phyloP scores from a whole-genome alignment of 2,329 filamentous ascomycete species.

The Neocucurbitaria cava region DNA sequence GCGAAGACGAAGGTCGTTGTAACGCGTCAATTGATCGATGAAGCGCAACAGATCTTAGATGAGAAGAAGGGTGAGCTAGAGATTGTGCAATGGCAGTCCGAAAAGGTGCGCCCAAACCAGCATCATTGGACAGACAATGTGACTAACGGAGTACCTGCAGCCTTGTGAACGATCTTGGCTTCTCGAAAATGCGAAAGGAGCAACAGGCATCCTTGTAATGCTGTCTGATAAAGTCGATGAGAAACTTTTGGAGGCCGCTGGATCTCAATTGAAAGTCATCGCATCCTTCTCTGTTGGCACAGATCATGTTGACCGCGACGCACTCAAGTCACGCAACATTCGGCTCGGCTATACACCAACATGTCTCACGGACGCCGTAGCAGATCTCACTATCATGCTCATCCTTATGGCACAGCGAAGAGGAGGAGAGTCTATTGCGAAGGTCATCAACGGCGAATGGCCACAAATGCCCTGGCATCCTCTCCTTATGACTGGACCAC shows the following conservation, averaged over 20 bases:
- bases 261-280: slow-evolving; percentile 31
- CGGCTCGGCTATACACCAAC: slow-evolving; percentile 41
- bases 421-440: slow-evolving; percentile 35
- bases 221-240: slow-evolving; percentile 35
- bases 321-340: slow-evolving; percentile 34
- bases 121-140: background rate
- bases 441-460: slow-evolving; percentile 35
- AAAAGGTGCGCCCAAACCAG: slow-evolving; percentile 18
- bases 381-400: slow-evolving; percentile 40
- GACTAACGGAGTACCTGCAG: slow-evolving; percentile 20
- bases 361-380: slow-evolving; percentile 40
- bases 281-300: slow-evolving; percentile 43
- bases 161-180: slow-evolving; percentile 40
- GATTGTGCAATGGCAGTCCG: slow-evolving; percentile 38
- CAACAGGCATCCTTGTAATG: slow-evolving; percentile 37
- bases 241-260: slow-evolving; percentile 32
- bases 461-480: slow-evolving; percentile 42
- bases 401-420: slow-evolving; percentile 42
- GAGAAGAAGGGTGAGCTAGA: slow-evolving; percentile 25
- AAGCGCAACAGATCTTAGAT: slow-evolving; percentile 31
- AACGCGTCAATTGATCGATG: slow-evolving; percentile 33
- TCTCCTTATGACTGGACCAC: slow-evolving; percentile 38
- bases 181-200: slow-evolving; percentile 31
- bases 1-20: slow-evolving; percentile 36
- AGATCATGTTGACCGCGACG: slow-evolving; percentile 35